Percentiles rank a stretch among this genome's conserved stretches.
phyloP scores from a whole-genome alignment of 352 stramenopile species.

The Poterioochromonas sp. region DNA sequence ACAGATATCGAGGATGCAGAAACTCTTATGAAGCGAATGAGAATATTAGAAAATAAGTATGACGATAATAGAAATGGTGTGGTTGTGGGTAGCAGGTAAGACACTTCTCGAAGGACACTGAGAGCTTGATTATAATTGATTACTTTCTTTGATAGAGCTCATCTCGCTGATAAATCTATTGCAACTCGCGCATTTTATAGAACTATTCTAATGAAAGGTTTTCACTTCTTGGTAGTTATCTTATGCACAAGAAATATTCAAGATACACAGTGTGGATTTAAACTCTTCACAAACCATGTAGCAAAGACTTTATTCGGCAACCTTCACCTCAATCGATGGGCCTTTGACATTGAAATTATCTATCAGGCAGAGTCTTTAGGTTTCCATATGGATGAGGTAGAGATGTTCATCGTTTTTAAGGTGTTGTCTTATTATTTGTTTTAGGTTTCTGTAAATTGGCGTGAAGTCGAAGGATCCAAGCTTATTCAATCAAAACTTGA shows the following conservation, averaged over 20 bases:
- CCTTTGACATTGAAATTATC: conserved; percentile 85
- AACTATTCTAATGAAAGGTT: conserved; percentile 81
- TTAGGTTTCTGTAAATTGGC: conserved; percentile 78
- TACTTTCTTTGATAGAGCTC: not conserved
- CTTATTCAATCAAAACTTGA: conserved; percentile 64
- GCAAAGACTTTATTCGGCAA: conserved; percentile 68
- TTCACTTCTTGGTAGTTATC: conserved; percentile 75
- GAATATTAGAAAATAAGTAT: conserved; percentile 41
- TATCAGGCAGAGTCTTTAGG: conserved; percentile 58
- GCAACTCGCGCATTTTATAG: conserved; percentile 52
- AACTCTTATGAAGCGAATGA: conserved; percentile 46
- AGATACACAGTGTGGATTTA: conserved; percentile 88
- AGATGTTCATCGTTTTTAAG: not conserved
- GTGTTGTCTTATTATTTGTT: conserved; percentile 10
- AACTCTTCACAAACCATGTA: conserved; percentile 75
- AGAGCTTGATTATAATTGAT: not conserved
- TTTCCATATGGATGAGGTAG: conserved; percentile 41
- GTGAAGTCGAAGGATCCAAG: conserved; percentile 66
- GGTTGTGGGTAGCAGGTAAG: conserved; percentile 67
- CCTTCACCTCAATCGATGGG: conserved; percentile 85
- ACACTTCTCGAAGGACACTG: not conserved
- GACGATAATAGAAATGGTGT: conserved; percentile 42
- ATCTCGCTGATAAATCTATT: conserved; percentile 44
- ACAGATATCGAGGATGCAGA: conserved; percentile 76
- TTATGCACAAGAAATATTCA: conserved; percentile 69